phyloP scores from a whole-genome alignment of 2,329 filamentous ascomycete genomes.

The Rhynchosporium graminicola region DNA sequence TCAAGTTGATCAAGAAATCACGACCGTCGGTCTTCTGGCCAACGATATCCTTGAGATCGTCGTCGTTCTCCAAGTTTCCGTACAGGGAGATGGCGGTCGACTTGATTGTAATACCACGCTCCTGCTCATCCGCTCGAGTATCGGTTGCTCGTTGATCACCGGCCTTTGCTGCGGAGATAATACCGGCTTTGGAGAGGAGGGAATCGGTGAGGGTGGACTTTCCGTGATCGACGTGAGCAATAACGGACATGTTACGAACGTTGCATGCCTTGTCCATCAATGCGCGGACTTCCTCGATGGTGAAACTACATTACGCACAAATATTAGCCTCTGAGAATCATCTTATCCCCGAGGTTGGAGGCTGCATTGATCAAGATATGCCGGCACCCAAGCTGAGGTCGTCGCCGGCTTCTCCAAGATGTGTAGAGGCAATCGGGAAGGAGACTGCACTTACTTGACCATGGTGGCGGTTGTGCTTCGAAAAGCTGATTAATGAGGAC shows the following conservation, averaged over 20 bases:
- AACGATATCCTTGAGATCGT: constrained; percentile 93
- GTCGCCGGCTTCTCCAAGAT: constrained; percentile 10
- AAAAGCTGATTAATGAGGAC: constrained; percentile 41
- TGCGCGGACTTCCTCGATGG: constrained; percentile 85
- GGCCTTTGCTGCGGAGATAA: constrained; percentile 97
- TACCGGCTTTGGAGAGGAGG: constrained; percentile 98
- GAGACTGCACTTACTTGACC: constrained; percentile 84
- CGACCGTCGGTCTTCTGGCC: constrained; percentile 84
- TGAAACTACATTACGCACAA: constrained; percentile 72
- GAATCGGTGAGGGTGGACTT: constrained; percentile 99
- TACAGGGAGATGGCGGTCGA: constrained; percentile 99
- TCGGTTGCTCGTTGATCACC: constrained; percentile 96
- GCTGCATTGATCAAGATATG: constrained; percentile 16
- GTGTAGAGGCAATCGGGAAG: not conserved
- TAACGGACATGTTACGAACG: constrained; percentile 97
- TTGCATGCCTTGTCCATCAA: constrained; percentile 80
- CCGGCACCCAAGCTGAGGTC: not conserved
- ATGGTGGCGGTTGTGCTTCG: constrained; percentile 84
- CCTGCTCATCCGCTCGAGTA: constrained; percentile 96
- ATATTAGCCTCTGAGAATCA: constrained; percentile 49
- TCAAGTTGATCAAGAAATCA: constrained; percentile 99
- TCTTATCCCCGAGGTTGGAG: constrained; percentile 28
- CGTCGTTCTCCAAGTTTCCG: constrained; percentile 74
- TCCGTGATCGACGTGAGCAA: constrained; percentile 99
- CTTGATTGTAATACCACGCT: constrained; percentile 99